phyloP scores from a whole-genome alignment of 1,284 basidiomycete genomes.

The Trametes versicolor region DNA sequence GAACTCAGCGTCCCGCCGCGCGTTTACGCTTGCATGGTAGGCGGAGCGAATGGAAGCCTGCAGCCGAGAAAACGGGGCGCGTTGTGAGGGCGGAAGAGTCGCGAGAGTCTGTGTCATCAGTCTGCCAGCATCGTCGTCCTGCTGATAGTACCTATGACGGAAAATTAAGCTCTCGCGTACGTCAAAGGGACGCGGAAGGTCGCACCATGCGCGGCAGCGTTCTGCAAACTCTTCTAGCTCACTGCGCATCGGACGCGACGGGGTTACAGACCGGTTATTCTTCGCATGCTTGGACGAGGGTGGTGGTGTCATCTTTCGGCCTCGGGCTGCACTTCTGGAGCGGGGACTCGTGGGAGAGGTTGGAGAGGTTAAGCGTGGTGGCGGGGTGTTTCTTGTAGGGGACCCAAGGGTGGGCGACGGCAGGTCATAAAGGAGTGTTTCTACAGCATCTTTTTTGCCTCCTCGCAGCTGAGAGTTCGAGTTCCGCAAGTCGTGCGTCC shows the following conservation, averaged over 20 bases:
- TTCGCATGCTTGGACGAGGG: conserved; percentile 49
- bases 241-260: conserved; percentile 56
- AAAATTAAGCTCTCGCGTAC: conserved; percentile 18
- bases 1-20: conserved; percentile 77
- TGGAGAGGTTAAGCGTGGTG: conserved; percentile 44
- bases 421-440: conserved; percentile 79
- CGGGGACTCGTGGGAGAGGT: conserved; percentile 67
- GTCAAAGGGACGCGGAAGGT: conserved; percentile 7
- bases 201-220: conserved; percentile 77
- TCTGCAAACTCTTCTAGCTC: conserved; percentile 81
- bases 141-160: conserved; percentile 74
- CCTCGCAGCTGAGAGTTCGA: conserved; percentile 56
- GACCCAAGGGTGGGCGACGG: conserved; percentile 67
- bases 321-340: conserved; percentile 56
- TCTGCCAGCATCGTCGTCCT: conserved; percentile 77
- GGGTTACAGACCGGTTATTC: conserved; percentile 70
- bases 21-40: conserved; percentile 77
- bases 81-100: conserved; percentile 78
- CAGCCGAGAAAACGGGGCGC: conserved; percentile 78
- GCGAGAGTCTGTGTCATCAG: conserved; percentile 81
- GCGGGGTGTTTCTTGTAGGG: conserved; percentile 61
- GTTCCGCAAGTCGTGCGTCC: conserved; percentile 56
- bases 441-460: conserved; percentile 49
- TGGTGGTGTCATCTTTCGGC: conserved; percentile 63
- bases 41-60: conserved; percentile 81